phyloP scores from a whole-genome alignment of 495 filamentous ascomycete genomes.

The Neurospora sp. region DNA sequence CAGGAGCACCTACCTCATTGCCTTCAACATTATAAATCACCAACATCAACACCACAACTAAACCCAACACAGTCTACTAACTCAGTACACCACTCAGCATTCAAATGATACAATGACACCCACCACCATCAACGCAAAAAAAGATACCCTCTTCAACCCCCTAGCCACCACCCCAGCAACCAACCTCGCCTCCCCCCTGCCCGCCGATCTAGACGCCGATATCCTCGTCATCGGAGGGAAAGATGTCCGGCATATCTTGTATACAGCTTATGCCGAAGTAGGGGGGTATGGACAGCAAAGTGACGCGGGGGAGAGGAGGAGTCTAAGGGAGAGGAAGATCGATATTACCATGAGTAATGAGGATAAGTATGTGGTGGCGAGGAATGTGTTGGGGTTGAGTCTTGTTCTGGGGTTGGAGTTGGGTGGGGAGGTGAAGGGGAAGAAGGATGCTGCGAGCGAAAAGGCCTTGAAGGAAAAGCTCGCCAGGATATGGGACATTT shows the following conservation, averaged over 20 bases:
- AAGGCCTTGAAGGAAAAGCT: neutral
- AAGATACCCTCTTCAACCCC: slow-evolving; percentile 32
- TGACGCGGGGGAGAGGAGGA: neutral
- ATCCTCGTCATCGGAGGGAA: slow-evolving; percentile 45
- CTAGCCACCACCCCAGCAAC: slow-evolving; percentile 43
- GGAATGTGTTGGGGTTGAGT: slow-evolving; percentile 42
- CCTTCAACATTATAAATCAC: neutral
- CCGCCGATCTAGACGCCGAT: slow-evolving; percentile 34
- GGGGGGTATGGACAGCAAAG: slow-evolving; percentile 2
- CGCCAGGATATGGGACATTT: slow-evolving; percentile 41
- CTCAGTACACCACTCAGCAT: neutral
- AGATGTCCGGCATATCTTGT: slow-evolving; percentile 43
- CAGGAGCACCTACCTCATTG: no score
- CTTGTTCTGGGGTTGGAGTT: slow-evolving; percentile 29
- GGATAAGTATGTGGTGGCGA: slow-evolving; percentile 37
- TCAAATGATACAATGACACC: neutral
- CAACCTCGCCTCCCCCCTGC: slow-evolving; percentile 36
- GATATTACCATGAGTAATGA: slow-evolving; percentile 41
- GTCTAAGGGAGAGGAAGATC: slow-evolving; percentile 12
- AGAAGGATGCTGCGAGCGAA: neutral
- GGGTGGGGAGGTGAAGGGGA: neutral
- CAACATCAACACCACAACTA: neutral
- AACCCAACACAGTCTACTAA: neutral
- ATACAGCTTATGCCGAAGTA: slow-evolving; percentile 29
- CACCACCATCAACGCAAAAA: neutral